Evolutionary conservation across 768 basidiomycete species (phyloP).

Genomic region (Termitomyces heimii): DNA sequence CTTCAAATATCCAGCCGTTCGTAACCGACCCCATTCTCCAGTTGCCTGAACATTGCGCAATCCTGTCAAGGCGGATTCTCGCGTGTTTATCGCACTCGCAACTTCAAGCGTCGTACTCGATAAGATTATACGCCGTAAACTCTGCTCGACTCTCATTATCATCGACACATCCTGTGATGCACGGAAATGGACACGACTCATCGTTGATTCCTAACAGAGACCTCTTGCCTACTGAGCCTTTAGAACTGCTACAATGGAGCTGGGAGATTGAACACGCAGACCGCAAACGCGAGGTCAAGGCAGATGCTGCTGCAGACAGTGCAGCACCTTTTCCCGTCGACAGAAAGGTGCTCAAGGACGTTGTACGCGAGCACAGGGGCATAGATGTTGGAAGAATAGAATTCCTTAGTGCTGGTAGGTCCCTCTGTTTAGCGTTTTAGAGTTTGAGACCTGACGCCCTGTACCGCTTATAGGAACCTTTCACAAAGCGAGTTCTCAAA

Average conservation of each 20-base stretch:
- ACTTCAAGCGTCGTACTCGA: background rate
- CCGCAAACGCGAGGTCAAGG: conserved; percentile 54
- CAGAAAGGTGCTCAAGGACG: conserved; percentile 66
- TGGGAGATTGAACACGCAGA: conserved; percentile 72
- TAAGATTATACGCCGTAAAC: conserved; percentile 1
- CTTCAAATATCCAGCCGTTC: conserved; percentile 8
- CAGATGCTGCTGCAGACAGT: conserved; percentile 57
- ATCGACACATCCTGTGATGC: conserved; percentile 24
- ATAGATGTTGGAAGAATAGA: conserved; percentile 62
- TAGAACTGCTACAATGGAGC: conserved; percentile 50
- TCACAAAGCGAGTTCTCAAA: conserved; percentile 52
- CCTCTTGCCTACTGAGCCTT: conserved; percentile 3
- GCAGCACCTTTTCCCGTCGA: conserved; percentile 71
- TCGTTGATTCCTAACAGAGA: conserved; percentile 12
- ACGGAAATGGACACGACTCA: conserved; percentile 21
- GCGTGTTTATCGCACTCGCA: background rate
- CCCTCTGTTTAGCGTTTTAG: conserved; percentile 8
- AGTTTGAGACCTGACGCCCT: conserved; percentile 5
- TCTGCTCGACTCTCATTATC: conserved; percentile 1
- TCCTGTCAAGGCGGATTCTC: background rate
- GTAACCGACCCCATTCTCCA: background rate
- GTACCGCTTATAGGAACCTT: conserved; percentile 58
- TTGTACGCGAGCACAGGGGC: conserved; percentile 66
- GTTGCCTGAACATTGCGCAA: background rate
- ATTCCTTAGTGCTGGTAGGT: conserved; percentile 72